Conservation (phyloP, 2,329 filamentous ascomycete genomes). For the Dactylonectria estremocensis region DNA sequence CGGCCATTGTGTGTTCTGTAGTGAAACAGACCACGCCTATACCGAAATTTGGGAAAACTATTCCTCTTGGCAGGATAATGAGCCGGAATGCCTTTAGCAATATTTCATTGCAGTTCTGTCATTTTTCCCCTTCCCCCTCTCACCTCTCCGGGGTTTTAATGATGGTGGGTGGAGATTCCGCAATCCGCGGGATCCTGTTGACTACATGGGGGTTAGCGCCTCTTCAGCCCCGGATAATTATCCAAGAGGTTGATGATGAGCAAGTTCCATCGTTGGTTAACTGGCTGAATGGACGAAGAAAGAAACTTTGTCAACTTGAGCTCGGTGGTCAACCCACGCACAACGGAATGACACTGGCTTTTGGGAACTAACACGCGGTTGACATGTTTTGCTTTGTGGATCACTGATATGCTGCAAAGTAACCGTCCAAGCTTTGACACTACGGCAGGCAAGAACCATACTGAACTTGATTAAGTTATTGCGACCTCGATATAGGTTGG, state of each 20-base stretch:
- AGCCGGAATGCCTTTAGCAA: background rate
- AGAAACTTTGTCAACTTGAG: background rate
- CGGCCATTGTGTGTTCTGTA: conserved; percentile 35
- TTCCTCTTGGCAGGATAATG: background rate
- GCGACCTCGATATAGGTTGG: background rate
- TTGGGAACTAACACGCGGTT: background rate
- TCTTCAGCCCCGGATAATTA: conserved; percentile 1
- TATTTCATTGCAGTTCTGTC: background rate
- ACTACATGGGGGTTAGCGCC: conserved; percentile 17
- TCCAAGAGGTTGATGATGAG: conserved; percentile 2
- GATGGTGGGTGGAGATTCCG: conserved; percentile 16
- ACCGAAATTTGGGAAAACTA: background rate
- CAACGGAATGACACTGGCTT: background rate
- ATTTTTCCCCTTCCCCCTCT: background rate
- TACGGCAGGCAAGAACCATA: background rate
- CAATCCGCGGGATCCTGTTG: conserved; percentile 15
- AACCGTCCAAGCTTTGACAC: background rate
- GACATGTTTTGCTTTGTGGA: background rate
- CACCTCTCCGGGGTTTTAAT: conserved; percentile 4
- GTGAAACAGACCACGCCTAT: background rate
- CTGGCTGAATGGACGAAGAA: background rate
- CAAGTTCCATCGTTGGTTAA: background rate
- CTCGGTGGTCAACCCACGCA: background rate
- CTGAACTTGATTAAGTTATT: background rate
- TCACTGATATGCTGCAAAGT: background rate